These are phyloP conservation scores for Saccharomycopsis sp. DNA, from an alignment of 805 yeast genomes.

Conservation along the genomic window DNA sequence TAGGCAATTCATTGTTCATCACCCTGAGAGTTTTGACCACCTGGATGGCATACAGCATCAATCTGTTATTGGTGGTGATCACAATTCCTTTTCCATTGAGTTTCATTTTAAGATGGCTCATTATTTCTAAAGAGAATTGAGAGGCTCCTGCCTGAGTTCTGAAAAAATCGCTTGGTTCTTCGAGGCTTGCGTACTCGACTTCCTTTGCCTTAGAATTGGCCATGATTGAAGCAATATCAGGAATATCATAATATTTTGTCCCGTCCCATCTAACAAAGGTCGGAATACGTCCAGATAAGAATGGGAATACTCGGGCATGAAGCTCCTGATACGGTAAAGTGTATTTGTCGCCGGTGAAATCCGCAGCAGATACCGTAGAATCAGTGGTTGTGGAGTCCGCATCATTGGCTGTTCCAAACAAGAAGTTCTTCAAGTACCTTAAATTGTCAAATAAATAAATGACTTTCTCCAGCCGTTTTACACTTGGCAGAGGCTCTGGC, in stretches of 20 bases:
- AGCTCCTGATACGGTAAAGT: constrained; percentile 3
- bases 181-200: not conserved
- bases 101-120: constrained; percentile 1
- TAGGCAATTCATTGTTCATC: constrained; percentile 31
- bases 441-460: constrained; percentile 12
- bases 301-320: constrained; percentile 36
- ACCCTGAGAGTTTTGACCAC: constrained; percentile 38
- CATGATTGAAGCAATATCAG: constrained; percentile 1
- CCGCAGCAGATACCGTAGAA: not conserved
- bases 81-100: constrained; percentile 34
- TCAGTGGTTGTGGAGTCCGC: too few relatives aligned
- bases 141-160: not conserved
- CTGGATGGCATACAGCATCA: constrained; percentile 25
- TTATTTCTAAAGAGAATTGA: constrained; percentile 5
- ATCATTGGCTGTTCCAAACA: not conserved
- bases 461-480: not conserved
- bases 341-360: not conserved
- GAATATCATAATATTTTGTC: constrained; percentile 19
- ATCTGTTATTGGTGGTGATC: constrained; percentile 29
- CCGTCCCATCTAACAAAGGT: constrained; percentile 37
- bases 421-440: constrained; percentile 4
- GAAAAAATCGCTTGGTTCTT: not conserved
- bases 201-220: not conserved
- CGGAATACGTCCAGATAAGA: constrained; percentile 36
- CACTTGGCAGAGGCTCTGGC: not conserved